Percentiles rank a stretch among this genome's conserved stretches.
phyloP scores from a whole-genome alignment of 257 asterid genomes.

The Euphrasia confusa region DNA sequence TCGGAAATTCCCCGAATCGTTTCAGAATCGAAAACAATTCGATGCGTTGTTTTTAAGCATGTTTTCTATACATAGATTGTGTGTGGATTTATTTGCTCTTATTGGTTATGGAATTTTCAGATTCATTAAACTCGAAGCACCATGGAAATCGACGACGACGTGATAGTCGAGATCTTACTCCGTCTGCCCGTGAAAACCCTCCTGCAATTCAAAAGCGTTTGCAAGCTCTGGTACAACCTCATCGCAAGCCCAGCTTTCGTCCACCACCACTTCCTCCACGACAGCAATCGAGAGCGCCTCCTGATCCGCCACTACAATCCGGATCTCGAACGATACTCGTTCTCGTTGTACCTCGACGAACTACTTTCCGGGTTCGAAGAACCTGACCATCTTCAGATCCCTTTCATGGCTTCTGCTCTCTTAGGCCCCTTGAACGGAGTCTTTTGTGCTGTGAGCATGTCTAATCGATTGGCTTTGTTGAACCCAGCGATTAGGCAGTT shows the following conservation, averaged over 20 bases:
- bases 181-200: conserved; percentile 39
- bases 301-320: conserved; percentile 34
- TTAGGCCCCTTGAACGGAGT: conserved; percentile 48
- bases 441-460: conserved; percentile 25
- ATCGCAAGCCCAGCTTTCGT: conserved; percentile 30
- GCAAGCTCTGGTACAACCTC: conserved; percentile 40
- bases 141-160: conserved; percentile 30
- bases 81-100: conserved; percentile 8
- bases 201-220: conserved; percentile 32
- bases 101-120: not conserved
- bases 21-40: not conserved
- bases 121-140: not conserved
- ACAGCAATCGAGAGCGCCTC: conserved; percentile 28
- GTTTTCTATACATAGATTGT: not conserved
- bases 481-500: conserved; percentile 44
- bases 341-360: conserved; percentile 27
- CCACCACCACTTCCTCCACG: conserved; percentile 28
- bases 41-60: not conserved
- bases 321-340: conserved; percentile 23
- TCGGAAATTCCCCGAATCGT: not conserved
- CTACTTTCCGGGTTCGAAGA: conserved; percentile 21
- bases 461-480: conserved; percentile 29
- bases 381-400: conserved; percentile 31
- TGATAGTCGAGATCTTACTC: conserved; percentile 35
- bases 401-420: conserved; percentile 21